These are phyloP conservation scores for Luvunga scandens DNA, from an alignment of 345 rosid genomes.

Conservation along the genomic window DNA sequence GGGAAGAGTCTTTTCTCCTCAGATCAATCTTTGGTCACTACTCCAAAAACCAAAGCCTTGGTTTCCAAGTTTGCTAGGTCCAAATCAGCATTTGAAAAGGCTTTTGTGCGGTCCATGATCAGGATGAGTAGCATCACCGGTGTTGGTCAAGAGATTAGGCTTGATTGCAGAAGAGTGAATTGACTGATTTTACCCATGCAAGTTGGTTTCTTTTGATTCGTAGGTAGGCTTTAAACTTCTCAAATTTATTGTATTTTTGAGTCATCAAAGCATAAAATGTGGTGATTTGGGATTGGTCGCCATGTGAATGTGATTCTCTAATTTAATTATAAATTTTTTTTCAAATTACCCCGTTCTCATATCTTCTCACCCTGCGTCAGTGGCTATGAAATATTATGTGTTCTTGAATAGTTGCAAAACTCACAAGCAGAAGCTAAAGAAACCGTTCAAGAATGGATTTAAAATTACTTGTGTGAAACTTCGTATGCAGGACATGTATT, in stretches of 20 bases:
- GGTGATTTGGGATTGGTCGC: neutral
- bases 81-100: slow-evolving; percentile 42
- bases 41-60: slow-evolving; percentile 40
- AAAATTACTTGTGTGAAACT: no score
- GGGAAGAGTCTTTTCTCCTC: slow-evolving; percentile 79
- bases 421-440: no score
- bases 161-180: slow-evolving; percentile 52
- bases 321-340: neutral
- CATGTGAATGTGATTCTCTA: neutral
- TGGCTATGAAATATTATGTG: no score
- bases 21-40: slow-evolving; percentile 68
- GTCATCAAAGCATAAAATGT: neutral
- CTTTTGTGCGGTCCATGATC: slow-evolving; percentile 76
- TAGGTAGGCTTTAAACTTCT: neutral
- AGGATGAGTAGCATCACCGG: slow-evolving; percentile 77
- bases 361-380: no score
- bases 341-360: neutral
- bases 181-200: neutral
- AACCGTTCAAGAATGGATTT: no score
- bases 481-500: no score
- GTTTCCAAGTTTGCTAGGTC: slow-evolving; percentile 57
- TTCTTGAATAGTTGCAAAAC: no score
- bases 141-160: slow-evolving; percentile 83
- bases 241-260: neutral
- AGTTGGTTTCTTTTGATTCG: neutral